Evolutionary conservation across 176 grass and related monocot species (phyloP).

Genomic region (Bolboschoenus planiculmis): DNA sequence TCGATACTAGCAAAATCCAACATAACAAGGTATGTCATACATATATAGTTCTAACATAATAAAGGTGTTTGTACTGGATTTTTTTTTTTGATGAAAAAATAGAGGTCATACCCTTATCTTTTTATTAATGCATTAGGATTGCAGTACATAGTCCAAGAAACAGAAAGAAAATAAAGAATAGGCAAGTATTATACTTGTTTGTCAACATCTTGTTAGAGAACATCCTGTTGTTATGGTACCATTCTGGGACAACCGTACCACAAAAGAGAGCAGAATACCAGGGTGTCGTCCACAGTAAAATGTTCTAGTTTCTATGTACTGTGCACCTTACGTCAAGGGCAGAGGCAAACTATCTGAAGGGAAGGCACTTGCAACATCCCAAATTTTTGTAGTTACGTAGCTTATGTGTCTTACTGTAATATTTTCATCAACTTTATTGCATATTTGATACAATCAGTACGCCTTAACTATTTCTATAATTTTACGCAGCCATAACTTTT

Average conservation of each 20-base stretch:
- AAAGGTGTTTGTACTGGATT: background rate
- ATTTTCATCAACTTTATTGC: background rate
- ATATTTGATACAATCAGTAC: background rate
- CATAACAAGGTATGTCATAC: constrained; percentile 61
- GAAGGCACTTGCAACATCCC: background rate
- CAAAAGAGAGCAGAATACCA: background rate
- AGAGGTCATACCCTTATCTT: too few species aligned
- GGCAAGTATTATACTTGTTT: background rate
- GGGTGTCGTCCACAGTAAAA: background rate
- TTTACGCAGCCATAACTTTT: background rate
- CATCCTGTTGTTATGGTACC: background rate
- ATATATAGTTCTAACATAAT: background rate
- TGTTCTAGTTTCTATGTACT: background rate
- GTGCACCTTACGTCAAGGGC: background rate
- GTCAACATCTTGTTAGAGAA: background rate
- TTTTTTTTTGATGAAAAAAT: too few species aligned
- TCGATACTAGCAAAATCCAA: constrained; percentile 79
- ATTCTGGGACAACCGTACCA: background rate
- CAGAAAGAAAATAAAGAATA: too few species aligned
- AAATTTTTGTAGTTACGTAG: background rate
- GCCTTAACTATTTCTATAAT: background rate
- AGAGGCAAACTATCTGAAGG: background rate
- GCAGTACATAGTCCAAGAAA: too few species aligned
- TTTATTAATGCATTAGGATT: too few species aligned
- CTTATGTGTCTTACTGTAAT: background rate